A percentile compares a stretch with the other conserved stretches of the same genome.
phyloP scores from a whole-genome alignment of 805 yeast genomes.

The Maudiozyma bulderi region DNA sequence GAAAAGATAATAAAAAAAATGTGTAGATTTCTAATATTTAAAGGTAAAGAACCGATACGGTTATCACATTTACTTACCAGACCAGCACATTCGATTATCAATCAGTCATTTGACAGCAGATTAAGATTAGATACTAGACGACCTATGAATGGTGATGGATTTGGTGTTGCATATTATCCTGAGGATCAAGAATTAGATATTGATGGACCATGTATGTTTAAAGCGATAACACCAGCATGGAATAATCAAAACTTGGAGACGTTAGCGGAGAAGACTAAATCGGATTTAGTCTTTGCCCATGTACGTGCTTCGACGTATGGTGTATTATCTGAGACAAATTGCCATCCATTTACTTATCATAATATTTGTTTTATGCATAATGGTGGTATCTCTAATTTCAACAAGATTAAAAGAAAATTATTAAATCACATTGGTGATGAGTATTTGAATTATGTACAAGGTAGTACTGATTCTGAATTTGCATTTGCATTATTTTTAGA shows the following conservation, averaged over 20 bases:
- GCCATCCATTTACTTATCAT: constrained; percentile 91
- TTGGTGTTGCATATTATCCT: constrained; percentile 90
- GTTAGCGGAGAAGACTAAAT: constrained; percentile 78
- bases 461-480: constrained; percentile 93
- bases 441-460: constrained; percentile 74
- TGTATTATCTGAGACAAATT: constrained; percentile 85
- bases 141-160: constrained; percentile 97
- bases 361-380: constrained; percentile 94
- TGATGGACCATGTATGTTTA: constrained; percentile 81
- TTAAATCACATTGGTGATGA: constrained; percentile 68
- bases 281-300: constrained; percentile 82
- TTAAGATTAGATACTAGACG: constrained; percentile 77
- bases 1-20: constrained; percentile 30
- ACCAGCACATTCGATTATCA: constrained; percentile 95
- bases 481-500: constrained; percentile 84
- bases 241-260: constrained; percentile 84
- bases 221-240: constrained; percentile 98
- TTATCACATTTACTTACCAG: constrained; percentile 80
- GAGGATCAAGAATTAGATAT: constrained; percentile 42
- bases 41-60: constrained; percentile 81
- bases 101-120: constrained; percentile 88
- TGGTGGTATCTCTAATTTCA: constrained; percentile 76
- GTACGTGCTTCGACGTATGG: constrained; percentile 96
- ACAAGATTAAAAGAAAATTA: constrained; percentile 60
- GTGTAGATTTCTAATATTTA: constrained; percentile 91